A percentile compares a stretch with the other conserved stretches of the same genome.
Conservation (phyloP, 371 early-diverging fungal genomes). For the Batrachochytrium dendrobatidis region DNA sequence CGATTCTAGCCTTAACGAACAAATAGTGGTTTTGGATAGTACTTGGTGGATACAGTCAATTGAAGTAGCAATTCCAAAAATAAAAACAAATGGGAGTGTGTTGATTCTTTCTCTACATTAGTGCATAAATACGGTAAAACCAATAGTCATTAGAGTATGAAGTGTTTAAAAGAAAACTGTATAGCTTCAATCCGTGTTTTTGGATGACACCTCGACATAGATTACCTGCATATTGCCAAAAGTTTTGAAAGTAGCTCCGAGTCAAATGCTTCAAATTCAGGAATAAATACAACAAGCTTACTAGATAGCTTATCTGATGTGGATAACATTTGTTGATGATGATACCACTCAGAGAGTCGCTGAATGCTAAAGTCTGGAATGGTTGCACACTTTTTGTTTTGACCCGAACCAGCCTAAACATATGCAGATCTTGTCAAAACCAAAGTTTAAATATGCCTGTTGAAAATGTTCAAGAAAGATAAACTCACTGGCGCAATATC, state of each 20-base stretch:
- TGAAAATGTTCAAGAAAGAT: not conserved
- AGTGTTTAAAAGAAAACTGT: not conserved
- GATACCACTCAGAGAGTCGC: constrained; percentile 59
- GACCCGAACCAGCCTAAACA: no score
- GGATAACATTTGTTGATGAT: constrained; percentile 18
- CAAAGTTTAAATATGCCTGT: no score
- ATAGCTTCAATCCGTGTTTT: not conserved
- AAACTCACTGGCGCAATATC: constrained; percentile 8
- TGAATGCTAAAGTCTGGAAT: constrained; percentile 55
- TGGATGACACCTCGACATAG: not conserved
- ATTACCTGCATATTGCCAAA: constrained; percentile 62
- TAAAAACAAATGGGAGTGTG: constrained; percentile 66
- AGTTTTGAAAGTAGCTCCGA: constrained; percentile 64
- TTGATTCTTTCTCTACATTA: constrained; percentile 34
- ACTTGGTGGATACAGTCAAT: constrained; percentile 74
- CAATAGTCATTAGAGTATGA: not conserved
- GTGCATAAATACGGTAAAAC: constrained; percentile 36
- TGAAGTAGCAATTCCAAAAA: constrained; percentile 80
- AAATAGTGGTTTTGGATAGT: constrained; percentile 58
- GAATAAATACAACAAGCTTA: constrained; percentile 65
- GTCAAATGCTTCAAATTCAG: constrained; percentile 83
- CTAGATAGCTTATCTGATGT: not conserved
- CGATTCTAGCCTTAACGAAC: constrained; percentile 64
- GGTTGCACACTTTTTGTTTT: constrained; percentile 9
- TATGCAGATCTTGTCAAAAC: no score